These are phyloP conservation scores for Didymella lethalis DNA, from an alignment of 2,329 filamentous ascomycete genomes.

Conservation along the genomic window DNA sequence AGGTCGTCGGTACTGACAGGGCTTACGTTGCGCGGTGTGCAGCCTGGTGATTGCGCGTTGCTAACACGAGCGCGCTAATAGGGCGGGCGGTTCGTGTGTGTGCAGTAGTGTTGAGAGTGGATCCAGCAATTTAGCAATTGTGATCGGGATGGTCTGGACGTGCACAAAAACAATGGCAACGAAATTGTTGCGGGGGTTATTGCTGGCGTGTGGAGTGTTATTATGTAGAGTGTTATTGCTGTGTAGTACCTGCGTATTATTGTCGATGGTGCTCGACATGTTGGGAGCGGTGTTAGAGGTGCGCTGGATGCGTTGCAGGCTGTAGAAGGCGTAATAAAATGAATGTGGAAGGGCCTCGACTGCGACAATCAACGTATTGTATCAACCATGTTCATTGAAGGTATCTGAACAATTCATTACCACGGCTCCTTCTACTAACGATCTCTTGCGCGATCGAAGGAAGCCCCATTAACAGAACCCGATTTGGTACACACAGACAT, in stretches of 20 bases:
- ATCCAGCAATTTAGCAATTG: slow-evolving; percentile 13
- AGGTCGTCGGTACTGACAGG: background rate
- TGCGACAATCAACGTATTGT: slow-evolving; percentile 17
- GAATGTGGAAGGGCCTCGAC: background rate
- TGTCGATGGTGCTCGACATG: background rate
- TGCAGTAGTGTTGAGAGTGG: slow-evolving; percentile 21
- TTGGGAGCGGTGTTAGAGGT: background rate
- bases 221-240: background rate
- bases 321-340: background rate
- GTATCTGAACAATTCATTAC: slow-evolving; percentile 43
- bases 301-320: background rate
- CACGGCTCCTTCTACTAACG: slow-evolving; percentile 41
- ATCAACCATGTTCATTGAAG: slow-evolving; percentile 28
- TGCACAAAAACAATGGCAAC: background rate
- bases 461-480: slow-evolving; percentile 26
- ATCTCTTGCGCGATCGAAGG: slow-evolving; percentile 37
- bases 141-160: slow-evolving; percentile 7
- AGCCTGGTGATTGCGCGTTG: slow-evolving; percentile 5
- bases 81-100: slow-evolving; percentile 5
- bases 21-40: slow-evolving; percentile 1
- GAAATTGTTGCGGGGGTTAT: background rate
- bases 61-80: slow-evolving; percentile 5
- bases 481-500: slow-evolving; percentile 36
- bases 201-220: background rate
- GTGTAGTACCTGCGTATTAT: background rate